These are phyloP conservation scores for Termitomyces sp. DNA, from an alignment of 1,284 basidiomycete species.

Conservation along the genomic window DNA sequence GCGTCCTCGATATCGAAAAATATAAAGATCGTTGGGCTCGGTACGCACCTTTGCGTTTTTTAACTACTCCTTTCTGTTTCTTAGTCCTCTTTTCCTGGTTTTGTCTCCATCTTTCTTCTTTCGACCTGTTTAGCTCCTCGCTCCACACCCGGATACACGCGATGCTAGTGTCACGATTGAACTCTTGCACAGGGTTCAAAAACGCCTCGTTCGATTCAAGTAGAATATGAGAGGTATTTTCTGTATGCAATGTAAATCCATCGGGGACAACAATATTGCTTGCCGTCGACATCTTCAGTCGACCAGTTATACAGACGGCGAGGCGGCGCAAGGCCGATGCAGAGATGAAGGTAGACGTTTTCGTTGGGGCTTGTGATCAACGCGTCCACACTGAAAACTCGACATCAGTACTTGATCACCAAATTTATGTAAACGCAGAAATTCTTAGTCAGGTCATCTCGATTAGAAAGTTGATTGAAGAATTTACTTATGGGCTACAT, in stretches of 20 bases:
- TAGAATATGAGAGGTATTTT: constrained; percentile 82
- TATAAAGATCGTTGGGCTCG: neutral
- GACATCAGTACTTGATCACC: neutral
- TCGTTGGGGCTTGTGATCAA: constrained; percentile 1
- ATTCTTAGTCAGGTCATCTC: neutral
- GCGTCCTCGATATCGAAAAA: neutral
- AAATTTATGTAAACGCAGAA: too few relatives aligned
- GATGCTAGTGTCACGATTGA: constrained; percentile 93
- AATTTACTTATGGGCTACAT: too few relatives aligned
- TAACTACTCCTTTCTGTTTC: constrained; percentile 24
- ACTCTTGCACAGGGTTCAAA: constrained; percentile 97
- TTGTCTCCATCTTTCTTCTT: constrained; percentile 56
- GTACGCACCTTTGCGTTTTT: constrained; percentile 25
- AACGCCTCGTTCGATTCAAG: constrained; percentile 83
- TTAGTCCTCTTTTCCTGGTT: constrained; percentile 30
- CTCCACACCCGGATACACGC: constrained; percentile 87
- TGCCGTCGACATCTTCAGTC: constrained; percentile 17
- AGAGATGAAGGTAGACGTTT: constrained; percentile 10
- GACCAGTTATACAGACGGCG: neutral
- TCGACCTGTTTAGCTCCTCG: constrained; percentile 61
- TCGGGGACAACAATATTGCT: constrained; percentile 50
- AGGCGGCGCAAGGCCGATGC: constrained; percentile 20
- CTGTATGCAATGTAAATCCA: constrained; percentile 77
- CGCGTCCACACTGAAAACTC: constrained; percentile 2
- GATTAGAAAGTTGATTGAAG: neutral